Evolutionary conservation across 352 stramenopile species (phyloP), one percentile per base, ranked within the genome.

Genomic region (Pythium chondricola): DNA sequence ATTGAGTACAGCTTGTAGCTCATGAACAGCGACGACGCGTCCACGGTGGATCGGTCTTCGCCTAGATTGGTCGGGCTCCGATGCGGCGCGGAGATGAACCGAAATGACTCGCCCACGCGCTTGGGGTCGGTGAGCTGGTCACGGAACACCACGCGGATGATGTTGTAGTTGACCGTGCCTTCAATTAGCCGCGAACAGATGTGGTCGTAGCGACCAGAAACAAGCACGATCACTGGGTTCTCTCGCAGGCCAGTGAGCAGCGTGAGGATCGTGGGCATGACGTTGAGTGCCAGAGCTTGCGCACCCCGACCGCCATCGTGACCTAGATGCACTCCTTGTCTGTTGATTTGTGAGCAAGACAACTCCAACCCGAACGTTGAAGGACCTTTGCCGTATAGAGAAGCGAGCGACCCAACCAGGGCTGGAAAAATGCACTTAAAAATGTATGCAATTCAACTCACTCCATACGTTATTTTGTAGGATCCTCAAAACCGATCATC

Each of bases 241-340:
- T 84, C 72, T 4, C 58, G 68, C 20, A 84, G 47, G 22, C 72
- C 72, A 39, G 69, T 73, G 31, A 77, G 58, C 22, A 84, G 49
- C 11, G 72, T 81, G 36, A 84, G 59, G 3, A 58, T 40, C 16
- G 67, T 75, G 9, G 69, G 70, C n/a, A 56, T 59, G 21, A 84
- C 22, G 51, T 81, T 78, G 30, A 74, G 40, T 9, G 31, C 41
- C 9, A n/a, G n/a, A n/a, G n/a, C n/a, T n/a, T n/a, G n/a, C n/a
- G n/a, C n/a, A n/a, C n/a, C n/a, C n/a, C n/a, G n/a, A n/a, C n/a
- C n/a, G n/a, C n/a, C n/a, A n/a, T n/a, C n/a, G n/a, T n/a, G n/a
- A n/a, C n/a, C n/a, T n/a, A n/a, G n/a, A n/a, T n/a, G n/a, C n/a
- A n/a, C n/a, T n/a, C n/a, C n/a, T n/a, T n/a, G n/a, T n/a, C n/a